Conservation (phyloP, 805 yeast genomes). For the Wickerhamomyces queroliae region DNA sequence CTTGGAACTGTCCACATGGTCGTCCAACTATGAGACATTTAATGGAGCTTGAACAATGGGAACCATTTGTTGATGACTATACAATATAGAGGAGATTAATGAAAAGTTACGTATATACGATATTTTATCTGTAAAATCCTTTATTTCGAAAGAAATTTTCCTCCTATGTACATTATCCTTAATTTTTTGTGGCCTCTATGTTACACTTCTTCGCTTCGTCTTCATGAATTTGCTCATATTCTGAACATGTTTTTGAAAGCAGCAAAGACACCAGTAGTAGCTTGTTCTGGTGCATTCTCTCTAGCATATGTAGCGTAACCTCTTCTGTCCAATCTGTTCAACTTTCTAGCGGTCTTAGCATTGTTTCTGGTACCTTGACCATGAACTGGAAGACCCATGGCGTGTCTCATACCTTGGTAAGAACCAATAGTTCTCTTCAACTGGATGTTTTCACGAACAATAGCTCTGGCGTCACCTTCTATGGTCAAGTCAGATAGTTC, state of each 20-base stretch:
- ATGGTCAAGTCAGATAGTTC: constrained; percentile 79
- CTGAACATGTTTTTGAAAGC: constrained; percentile 18
- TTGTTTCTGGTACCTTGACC: constrained; percentile 94
- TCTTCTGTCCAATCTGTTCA: constrained; percentile 71
- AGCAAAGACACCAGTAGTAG: constrained; percentile 13
- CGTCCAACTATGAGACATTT: constrained; percentile 95
- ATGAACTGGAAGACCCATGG: constrained; percentile 71
- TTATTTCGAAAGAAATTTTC: constrained; percentile 2
- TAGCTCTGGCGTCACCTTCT: constrained; percentile 73
- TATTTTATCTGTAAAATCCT: neutral
- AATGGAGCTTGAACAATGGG: constrained; percentile 49
- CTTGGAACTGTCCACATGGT: constrained; percentile 96
- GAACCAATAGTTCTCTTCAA: constrained; percentile 79
- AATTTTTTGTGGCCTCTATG: neutral
- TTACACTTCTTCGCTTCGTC: neutral
- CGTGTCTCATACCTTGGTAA: constrained; percentile 86
- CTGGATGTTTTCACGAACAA: constrained; percentile 70
- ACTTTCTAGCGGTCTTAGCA: constrained; percentile 82
- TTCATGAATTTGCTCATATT: constrained; percentile 4
- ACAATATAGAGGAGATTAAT: constrained; percentile 10
- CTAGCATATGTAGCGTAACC: constrained; percentile 23
- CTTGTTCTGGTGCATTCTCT: neutral
- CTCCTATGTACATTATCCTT: constrained; percentile 1
- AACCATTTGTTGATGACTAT: constrained; percentile 39
- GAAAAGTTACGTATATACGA: neutral